Evolutionary conservation across 441 rosid genomes (phyloP).

Genomic region (Adansonia rubrostipa): DNA sequence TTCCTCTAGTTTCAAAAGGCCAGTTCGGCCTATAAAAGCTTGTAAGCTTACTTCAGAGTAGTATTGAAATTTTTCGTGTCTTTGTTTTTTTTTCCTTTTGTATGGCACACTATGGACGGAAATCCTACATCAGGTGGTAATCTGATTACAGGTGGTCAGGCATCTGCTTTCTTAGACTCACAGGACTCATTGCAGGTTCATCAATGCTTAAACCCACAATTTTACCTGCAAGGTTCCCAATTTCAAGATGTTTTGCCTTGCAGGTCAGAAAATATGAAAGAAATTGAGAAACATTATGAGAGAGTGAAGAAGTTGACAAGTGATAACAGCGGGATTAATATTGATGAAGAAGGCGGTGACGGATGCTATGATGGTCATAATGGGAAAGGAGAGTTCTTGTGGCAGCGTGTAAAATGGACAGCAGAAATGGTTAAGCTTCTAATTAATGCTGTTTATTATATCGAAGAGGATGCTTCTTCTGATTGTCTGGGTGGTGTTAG

Average conservation of each 20-base stretch:
- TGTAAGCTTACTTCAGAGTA: background rate
- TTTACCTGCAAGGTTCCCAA: slow-evolving; percentile 21
- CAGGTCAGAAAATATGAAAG: slow-evolving; percentile 10
- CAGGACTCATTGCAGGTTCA: slow-evolving; percentile 22
- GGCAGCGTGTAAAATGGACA: slow-evolving; percentile 42
- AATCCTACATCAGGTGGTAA: slow-evolving; percentile 16
- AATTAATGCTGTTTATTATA: slow-evolving; percentile 36
- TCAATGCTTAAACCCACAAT: slow-evolving; percentile 23
- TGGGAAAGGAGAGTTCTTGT: slow-evolving; percentile 18
- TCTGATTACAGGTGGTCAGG: background rate
- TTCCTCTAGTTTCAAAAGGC: background rate
- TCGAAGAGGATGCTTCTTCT: slow-evolving; percentile 30
- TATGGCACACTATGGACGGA: slow-evolving; percentile 24
- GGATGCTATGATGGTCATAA: slow-evolving; percentile 23
- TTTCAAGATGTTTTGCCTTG: slow-evolving; percentile 16
- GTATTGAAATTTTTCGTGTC: background rate
- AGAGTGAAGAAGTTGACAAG: background rate
- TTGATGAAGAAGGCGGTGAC: slow-evolving; percentile 17
- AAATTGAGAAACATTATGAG: slow-evolving; percentile 3
- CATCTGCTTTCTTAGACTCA: slow-evolving; percentile 13
- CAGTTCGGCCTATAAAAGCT: background rate
- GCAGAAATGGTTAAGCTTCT: slow-evolving; percentile 42
- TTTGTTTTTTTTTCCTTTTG: background rate
- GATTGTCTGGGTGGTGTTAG: slow-evolving; percentile 20
- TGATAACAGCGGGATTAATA: background rate